Evolutionary conservation across 495 filamentous ascomycete genomes (phyloP).

Genomic region (Neurospora sp.): DNA sequence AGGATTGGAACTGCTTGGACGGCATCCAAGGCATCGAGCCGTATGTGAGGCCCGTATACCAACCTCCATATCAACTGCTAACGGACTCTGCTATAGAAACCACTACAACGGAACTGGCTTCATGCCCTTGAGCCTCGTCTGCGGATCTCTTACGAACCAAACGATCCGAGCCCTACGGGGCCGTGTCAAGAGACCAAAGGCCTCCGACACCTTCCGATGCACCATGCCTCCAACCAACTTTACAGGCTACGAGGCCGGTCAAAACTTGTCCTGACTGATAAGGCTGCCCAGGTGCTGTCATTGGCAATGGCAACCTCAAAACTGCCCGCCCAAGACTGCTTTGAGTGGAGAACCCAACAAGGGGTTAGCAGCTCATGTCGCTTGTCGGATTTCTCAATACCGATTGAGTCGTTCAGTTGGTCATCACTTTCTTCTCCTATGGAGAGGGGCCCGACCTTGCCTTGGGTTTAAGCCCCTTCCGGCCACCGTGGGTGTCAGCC

Average conservation of each 20-base stretch:
- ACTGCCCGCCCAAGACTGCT: too few relatives aligned
- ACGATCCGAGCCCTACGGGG: too few relatives aligned
- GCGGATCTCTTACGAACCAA: too few relatives aligned
- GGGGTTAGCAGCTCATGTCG: too few relatives aligned
- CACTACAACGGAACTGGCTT: too few relatives aligned
- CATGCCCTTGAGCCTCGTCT: too few relatives aligned
- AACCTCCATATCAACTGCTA: neutral
- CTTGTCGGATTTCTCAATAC: too few relatives aligned
- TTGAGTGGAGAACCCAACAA: too few relatives aligned
- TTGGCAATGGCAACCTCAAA: too few relatives aligned
- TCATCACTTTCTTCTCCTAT: neutral
- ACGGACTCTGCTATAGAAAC: neutral
- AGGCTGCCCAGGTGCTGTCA: too few relatives aligned
- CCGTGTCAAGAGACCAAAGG: neutral
- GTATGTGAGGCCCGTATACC: neutral
- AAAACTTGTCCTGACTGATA: neutral
- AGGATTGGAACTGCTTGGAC: conserved; percentile 15
- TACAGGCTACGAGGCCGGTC: conserved; percentile 19
- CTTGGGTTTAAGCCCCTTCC: neutral
- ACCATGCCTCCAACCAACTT: conserved; percentile 2
- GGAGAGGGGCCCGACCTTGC: conserved; percentile 7
- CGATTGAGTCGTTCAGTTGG: too few relatives aligned
- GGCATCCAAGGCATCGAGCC: conserved; percentile 6
- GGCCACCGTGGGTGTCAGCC: neutral
- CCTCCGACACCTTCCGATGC: conserved; percentile 5